Conservation (phyloP, 805 yeast genomes). For the Spathaspora girioi region DNA sequence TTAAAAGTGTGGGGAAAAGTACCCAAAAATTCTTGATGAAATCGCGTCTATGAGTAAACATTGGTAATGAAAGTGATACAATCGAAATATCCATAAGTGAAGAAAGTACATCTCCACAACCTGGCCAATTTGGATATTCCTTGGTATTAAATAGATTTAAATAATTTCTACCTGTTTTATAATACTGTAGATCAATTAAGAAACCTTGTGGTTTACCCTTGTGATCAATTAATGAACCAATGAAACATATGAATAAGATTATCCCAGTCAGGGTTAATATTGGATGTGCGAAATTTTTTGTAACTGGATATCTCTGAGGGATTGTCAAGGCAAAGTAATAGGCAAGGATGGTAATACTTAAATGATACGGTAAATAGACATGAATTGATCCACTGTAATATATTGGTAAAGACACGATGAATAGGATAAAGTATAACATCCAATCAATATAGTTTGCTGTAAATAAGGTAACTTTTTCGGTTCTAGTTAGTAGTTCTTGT, state of each 20-base stretch:
- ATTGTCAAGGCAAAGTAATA: constrained; percentile 50
- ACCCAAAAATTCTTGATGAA: constrained; percentile 55
- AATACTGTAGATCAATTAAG: constrained; percentile 46
- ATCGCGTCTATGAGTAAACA: constrained; percentile 70
- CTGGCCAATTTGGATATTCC: constrained; percentile 51
- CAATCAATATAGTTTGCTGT: constrained; percentile 52
- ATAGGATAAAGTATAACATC: constrained; percentile 43
- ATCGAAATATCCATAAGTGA: constrained; percentile 75
- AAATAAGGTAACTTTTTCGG: constrained; percentile 29
- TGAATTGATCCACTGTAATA: constrained; percentile 46
- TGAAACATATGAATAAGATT: constrained; percentile 60
- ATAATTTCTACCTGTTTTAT: constrained; percentile 69
- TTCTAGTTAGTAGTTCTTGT: not conserved
- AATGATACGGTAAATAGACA: constrained; percentile 59
- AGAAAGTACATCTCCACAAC: constrained; percentile 68
- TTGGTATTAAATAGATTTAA: constrained; percentile 49
- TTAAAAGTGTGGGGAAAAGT: constrained; percentile 55
- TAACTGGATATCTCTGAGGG: constrained; percentile 40
- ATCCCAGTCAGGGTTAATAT: constrained; percentile 61
- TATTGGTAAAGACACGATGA: constrained; percentile 55
- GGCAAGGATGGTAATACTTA: constrained; percentile 55
- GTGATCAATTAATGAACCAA: constrained; percentile 52
- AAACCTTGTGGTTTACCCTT: constrained; percentile 41
- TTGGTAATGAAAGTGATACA: constrained; percentile 71
- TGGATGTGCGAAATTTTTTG: constrained; percentile 63